Conservation (phyloP, 345 rosid species). For the Salix arbutifolia region DNA sequence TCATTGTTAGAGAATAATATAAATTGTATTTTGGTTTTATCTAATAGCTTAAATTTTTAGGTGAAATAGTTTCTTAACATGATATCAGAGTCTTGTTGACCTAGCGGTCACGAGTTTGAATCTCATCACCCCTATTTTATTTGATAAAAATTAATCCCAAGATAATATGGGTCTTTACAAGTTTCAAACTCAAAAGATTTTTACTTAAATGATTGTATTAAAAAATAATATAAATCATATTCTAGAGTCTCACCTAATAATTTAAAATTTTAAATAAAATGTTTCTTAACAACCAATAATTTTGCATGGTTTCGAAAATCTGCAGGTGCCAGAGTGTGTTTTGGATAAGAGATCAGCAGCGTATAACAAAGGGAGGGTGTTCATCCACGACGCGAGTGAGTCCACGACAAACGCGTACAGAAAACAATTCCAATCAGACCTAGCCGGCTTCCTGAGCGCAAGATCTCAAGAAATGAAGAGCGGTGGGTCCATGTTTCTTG, state of each 20-base stretch:
- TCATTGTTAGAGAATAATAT: no score
- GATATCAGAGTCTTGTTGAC: no score
- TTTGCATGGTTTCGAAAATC: no score
- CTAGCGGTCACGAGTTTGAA: no score
- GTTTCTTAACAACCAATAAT: no score
- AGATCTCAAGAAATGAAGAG: conserved; percentile 74
- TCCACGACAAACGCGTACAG: conserved; percentile 58
- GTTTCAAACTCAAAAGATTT: accelerated
- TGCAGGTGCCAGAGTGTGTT: conserved; percentile 74
- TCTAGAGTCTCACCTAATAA: accelerated
- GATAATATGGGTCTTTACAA: accelerated
- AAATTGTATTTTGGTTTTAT: accelerated
- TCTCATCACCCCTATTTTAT: accelerated
- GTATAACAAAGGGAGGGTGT: conserved; percentile 74
- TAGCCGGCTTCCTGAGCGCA: conserved; percentile 59
- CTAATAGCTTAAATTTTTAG: no score
- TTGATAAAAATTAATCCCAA: no score
- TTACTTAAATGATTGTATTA: accelerated
- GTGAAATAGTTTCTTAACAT: no score
- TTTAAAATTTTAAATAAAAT: no score
- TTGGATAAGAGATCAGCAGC: conserved; percentile 62
- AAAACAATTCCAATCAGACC: conserved; percentile 69
- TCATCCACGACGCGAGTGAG: conserved; percentile 73
- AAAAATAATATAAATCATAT: no score
- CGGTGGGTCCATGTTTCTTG: conserved; percentile 93